These are phyloP conservation scores for Cercospora sp. DNA, from an alignment of 2,329 filamentous ascomycete species.

Conservation along the genomic window DNA sequence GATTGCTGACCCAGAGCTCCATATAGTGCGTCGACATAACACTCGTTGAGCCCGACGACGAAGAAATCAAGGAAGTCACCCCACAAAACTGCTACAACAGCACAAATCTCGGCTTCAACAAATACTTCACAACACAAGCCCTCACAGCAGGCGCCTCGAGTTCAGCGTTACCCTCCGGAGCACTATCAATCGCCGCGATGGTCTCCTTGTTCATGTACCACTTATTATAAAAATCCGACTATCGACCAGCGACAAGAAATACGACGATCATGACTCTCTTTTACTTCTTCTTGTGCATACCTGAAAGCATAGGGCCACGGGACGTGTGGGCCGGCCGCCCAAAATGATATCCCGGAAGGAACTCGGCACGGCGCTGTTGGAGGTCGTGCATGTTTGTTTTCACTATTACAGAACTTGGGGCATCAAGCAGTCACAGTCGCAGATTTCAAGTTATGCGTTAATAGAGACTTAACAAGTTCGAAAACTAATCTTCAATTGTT, in stretches of 20 bases:
- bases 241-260: not conserved
- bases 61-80: constrained; percentile 67
- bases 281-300: constrained; percentile 8
- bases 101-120: constrained; percentile 70
- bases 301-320: not conserved
- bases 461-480: not conserved
- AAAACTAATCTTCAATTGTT: not conserved
- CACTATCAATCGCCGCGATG: constrained; percentile 7
- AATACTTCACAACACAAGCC: constrained; percentile 65
- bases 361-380: not conserved
- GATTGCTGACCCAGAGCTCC: constrained; percentile 7
- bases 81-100: constrained; percentile 87
- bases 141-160: constrained; percentile 24
- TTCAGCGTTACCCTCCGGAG: constrained; percentile 2
- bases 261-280: constrained; percentile 12
- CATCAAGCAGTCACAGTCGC: not conserved
- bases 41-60: constrained; percentile 75
- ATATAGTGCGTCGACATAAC: constrained; percentile 88
- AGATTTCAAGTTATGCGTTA: not conserved
- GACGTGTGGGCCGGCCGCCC: not conserved
- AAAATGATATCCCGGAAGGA: not conserved
- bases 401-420: not conserved
- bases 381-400: not conserved
- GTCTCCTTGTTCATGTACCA: not conserved
- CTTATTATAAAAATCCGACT: constrained; percentile 6